Conservation (phyloP, 805 yeast genomes). For the Schwanniomyces occidentalis region DNA sequence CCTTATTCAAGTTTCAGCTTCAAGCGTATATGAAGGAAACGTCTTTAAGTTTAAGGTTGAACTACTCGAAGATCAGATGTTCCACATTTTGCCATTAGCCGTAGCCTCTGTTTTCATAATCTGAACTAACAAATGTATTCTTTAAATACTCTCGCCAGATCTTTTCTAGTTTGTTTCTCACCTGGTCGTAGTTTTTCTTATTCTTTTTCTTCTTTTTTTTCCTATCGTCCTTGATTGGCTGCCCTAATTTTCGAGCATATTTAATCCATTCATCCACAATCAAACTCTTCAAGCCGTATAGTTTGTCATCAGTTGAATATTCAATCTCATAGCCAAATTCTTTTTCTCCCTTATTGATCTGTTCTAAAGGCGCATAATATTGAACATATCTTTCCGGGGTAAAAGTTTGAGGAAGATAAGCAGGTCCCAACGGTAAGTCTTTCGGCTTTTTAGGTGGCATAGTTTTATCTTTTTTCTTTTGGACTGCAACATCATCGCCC, state of each 20-base stretch:
- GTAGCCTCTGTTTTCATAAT: conserved; percentile 55
- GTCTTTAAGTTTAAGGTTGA: too few species aligned
- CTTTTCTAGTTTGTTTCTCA: conserved; percentile 26
- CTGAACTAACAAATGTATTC: conserved; percentile 64
- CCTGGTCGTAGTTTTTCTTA: conserved; percentile 4
- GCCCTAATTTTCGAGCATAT: conserved; percentile 54
- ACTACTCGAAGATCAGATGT: background rate
- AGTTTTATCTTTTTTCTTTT: conserved; percentile 53
- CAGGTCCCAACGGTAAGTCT: conserved; percentile 66
- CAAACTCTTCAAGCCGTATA: conserved; percentile 54
- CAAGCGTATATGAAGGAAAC: too few species aligned
- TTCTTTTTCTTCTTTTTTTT: conserved; percentile 11
- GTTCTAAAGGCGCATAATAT: conserved; percentile 64
- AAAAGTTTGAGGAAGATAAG: conserved; percentile 66
- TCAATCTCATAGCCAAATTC: conserved; percentile 62
- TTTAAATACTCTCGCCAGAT: conserved; percentile 59
- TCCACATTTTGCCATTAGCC: conserved; percentile 22
- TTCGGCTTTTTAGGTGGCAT: conserved; percentile 62
- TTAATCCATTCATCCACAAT: conserved; percentile 64
- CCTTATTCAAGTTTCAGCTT: too few species aligned
- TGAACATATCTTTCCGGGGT: conserved; percentile 74
- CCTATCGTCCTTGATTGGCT: conserved; percentile 35
- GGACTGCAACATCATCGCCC: conserved; percentile 17
- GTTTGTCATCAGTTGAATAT: conserved; percentile 63
- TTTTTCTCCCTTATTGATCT: conserved; percentile 45